Evolutionary conservation across 305 asterid genomes (phyloP).

Genomic region (Fraxinus paxiana): DNA sequence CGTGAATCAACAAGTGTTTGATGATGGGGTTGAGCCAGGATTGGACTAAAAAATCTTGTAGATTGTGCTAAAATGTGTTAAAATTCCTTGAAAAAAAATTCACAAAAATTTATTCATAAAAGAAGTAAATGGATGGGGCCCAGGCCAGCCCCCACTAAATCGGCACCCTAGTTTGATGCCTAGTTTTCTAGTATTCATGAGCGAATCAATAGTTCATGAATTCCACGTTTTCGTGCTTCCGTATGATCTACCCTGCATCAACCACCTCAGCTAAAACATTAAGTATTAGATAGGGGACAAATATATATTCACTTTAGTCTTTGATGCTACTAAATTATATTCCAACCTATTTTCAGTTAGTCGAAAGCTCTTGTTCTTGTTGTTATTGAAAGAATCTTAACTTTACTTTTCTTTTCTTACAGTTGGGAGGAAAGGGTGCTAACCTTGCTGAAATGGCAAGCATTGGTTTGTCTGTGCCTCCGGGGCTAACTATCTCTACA

Average conservation of each 20-base stretch:
- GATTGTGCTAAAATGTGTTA: not conserved
- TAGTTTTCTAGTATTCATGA: not conserved
- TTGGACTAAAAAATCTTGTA: not conserved
- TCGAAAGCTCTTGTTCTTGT: not conserved
- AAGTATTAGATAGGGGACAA: not conserved
- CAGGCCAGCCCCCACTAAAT: not conserved
- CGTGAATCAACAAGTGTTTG: not conserved
- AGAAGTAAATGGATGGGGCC: not conserved
- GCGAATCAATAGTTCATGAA: not conserved
- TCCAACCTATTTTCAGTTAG: not conserved
- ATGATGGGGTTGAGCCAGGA: not conserved
- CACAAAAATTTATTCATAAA: not conserved
- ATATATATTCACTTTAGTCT: not conserved
- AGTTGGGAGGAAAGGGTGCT: conserved; percentile 99
- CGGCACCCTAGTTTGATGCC: not conserved
- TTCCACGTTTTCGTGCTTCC: not conserved
- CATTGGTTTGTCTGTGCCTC: conserved; percentile 91
- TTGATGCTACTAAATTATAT: not conserved
- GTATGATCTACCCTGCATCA: not conserved
- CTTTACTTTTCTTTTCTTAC: conserved; percentile 4
- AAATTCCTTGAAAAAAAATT: not conserved
- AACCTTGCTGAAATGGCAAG: conserved; percentile 99
- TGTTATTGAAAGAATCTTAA: not conserved
- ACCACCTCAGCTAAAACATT: not conserved
- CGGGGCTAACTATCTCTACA: conserved; percentile 94